These are phyloP conservation scores for Aspergillus panamensis DNA, from an alignment of 495 filamentous ascomycete species.

Conservation along the genomic window DNA sequence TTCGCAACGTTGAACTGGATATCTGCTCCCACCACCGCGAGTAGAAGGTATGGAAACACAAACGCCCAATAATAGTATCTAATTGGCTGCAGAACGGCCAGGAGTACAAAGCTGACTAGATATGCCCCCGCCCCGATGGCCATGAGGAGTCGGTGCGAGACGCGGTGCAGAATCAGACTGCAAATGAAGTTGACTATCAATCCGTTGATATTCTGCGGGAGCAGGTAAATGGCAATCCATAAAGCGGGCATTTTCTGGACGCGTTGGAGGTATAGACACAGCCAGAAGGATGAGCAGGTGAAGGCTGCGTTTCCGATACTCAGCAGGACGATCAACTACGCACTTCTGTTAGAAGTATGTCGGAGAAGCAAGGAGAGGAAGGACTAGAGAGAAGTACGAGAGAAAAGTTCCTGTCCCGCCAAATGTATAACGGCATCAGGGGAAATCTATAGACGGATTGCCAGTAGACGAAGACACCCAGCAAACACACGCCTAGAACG, in stretches of 20 bases:
- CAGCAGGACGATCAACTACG: slow-evolving; percentile 9
- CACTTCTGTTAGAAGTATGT: slow-evolving; percentile 3
- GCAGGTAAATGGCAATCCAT: slow-evolving; percentile 49
- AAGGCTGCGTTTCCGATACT: slow-evolving; percentile 36
- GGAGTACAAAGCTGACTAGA: slow-evolving; percentile 50
- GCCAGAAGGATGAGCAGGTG: slow-evolving; percentile 32
- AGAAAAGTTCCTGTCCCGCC: slow-evolving; percentile 39
- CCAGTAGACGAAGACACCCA: slow-evolving; percentile 61
- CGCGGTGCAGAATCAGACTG: slow-evolving; percentile 52
- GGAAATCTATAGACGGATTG: slow-evolving; percentile 41
- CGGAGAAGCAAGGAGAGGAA: background rate
- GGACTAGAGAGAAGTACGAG: slow-evolving; percentile 21
- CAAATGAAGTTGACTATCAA: slow-evolving; percentile 51
- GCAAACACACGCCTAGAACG: slow-evolving; percentile 55
- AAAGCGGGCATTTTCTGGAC: slow-evolving; percentile 41
- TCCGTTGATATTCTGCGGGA: slow-evolving; percentile 55
- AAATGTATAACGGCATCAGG: slow-evolving; percentile 39
- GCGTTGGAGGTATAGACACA: slow-evolving; percentile 44
- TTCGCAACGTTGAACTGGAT: slow-evolving; percentile 61
- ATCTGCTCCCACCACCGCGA: slow-evolving; percentile 55
- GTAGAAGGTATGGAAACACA: slow-evolving; percentile 48
- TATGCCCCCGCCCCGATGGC: slow-evolving; percentile 42
- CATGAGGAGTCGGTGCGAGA: slow-evolving; percentile 48
- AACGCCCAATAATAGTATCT: slow-evolving; percentile 54
- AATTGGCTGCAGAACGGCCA: slow-evolving; percentile 41